Evolutionary conservation across 208 protist genomes (phyloP).

Genomic region (Wallacemonas rigidus): DNA sequence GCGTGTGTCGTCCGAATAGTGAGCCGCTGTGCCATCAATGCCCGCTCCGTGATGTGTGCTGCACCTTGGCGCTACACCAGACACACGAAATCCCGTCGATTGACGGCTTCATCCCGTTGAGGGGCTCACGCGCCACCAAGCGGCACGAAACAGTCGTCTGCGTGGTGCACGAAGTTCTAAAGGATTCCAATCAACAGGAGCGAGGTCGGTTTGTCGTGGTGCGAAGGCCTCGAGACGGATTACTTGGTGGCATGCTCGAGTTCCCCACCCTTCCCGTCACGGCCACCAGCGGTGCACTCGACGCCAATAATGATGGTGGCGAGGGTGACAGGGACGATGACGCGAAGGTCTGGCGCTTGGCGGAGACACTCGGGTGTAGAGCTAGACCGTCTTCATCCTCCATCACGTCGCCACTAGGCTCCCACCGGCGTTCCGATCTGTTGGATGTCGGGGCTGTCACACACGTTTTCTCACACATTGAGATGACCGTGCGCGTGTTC

Average conservation of each 20-base stretch:
- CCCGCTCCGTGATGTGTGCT: constrained; percentile 63
- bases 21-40: constrained; percentile 71
- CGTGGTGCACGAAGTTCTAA: constrained; percentile 67
- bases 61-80: constrained; percentile 36
- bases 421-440: background rate
- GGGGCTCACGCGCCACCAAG: constrained; percentile 40
- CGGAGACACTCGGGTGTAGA: background rate
- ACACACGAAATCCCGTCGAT: constrained; percentile 61
- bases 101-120: constrained; percentile 78
- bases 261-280: constrained; percentile 56
- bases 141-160: constrained; percentile 60
- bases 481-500: constrained; percentile 71
- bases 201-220: constrained; percentile 58
- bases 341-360: background rate
- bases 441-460: constrained; percentile 37
- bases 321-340: background rate
- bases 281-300: background rate
- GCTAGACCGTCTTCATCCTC: background rate
- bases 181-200: background rate
- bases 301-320: background rate
- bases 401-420: background rate
- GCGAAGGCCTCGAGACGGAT: constrained; percentile 47
- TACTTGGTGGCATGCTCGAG: constrained; percentile 88
- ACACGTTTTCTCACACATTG: constrained; percentile 88
- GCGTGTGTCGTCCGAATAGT: constrained; percentile 79